A percentile compares a stretch with the other conserved stretches of the same genome.
Evolutionary conservation across 148 eudicot species (phyloP).

Genomic region (Fagopyrum homotropicum): DNA sequence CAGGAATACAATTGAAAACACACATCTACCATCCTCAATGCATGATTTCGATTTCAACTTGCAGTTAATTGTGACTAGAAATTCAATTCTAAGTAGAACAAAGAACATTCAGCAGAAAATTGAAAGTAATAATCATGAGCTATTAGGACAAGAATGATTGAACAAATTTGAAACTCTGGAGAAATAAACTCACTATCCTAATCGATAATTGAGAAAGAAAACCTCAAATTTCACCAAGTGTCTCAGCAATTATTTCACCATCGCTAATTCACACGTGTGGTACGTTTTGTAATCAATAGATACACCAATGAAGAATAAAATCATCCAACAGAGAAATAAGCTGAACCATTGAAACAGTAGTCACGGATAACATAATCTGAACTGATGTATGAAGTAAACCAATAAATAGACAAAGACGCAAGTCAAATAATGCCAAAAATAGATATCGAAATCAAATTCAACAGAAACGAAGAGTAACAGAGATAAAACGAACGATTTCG

Average conservation of each 20-base stretch:
- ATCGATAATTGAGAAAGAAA: too few relatives aligned
- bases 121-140: too few relatives aligned
- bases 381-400: too few relatives aligned
- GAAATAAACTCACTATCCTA: too few relatives aligned
- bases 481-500: not conserved
- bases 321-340: not conserved
- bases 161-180: too few relatives aligned
- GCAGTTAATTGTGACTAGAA: too few relatives aligned
- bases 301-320: not conserved
- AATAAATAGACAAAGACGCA: not conserved
- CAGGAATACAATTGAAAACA: too few relatives aligned
- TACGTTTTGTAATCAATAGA: not conserved
- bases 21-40: not conserved
- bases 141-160: too few relatives aligned
- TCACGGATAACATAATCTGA: not conserved
- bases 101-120: too few relatives aligned
- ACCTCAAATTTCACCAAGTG: too few relatives aligned
- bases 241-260: too few relatives aligned
- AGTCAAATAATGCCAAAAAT: not conserved
- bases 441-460: not conserved
- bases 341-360: not conserved
- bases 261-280: not conserved
- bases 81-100: too few relatives aligned
- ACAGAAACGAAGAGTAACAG: not conserved
- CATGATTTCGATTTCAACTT: not conserved